Conservation (phyloP, 2,329 filamentous ascomycete genomes). For the Huntiella decipiens region DNA sequence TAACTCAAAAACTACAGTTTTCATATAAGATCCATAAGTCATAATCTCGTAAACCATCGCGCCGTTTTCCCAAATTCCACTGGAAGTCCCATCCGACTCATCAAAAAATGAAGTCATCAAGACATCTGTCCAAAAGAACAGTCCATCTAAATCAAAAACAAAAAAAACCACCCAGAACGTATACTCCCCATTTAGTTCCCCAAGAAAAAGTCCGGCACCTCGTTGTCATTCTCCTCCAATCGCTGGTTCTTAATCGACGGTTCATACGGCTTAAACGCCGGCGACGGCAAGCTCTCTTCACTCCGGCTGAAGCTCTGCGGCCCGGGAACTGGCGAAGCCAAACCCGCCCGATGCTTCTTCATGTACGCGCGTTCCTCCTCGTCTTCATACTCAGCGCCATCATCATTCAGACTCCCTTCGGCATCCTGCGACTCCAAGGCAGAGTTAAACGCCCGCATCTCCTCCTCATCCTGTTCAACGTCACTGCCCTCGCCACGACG, state of each 20-base stretch:
- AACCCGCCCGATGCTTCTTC: neutral
- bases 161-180: no score
- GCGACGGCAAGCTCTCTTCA: constrained; percentile 8
- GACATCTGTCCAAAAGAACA: no score
- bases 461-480: neutral
- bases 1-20: no score
- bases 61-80: no score
- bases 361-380: neutral
- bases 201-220: constrained; percentile 23
- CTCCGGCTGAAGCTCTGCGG: constrained; percentile 6
- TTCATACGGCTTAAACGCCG: constrained; percentile 9
- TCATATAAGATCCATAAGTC: no score
- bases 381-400: neutral
- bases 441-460: neutral
- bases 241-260: constrained; percentile 3
- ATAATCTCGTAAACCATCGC: no score
- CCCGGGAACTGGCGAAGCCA: constrained; percentile 3
- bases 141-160: no score
- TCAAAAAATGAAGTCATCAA: no score
- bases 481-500: neutral
- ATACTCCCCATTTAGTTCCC: neutral
- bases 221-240: constrained; percentile 22
- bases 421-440: no score
- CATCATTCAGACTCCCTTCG: neutral
- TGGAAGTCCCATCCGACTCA: no score